Evolutionary conservation across 208 protist species (phyloP), one percentile per base, ranked within the genome.

Genomic region (Leishmania tropica): DNA sequence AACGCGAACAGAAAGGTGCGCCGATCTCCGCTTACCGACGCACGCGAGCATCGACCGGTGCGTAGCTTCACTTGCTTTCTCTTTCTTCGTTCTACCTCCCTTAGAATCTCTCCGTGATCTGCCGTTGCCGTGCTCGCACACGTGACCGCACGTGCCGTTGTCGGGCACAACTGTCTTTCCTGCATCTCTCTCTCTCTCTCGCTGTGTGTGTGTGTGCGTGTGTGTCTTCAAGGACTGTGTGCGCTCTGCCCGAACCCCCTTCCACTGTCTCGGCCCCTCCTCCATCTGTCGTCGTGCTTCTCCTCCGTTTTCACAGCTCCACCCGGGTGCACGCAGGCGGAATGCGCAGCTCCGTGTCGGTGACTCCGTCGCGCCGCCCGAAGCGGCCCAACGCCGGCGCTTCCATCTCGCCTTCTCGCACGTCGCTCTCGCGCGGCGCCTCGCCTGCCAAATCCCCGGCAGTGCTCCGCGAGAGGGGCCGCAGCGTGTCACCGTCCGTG

Each of bases 401-500:
- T 0, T 73, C 76, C 31, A 4, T 73, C n/a, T 80, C 76, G 11
- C 76, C 76, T 31, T 68, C 76, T n/a, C 76, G 62, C 37, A 15
- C 62, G 28, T 35, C 76, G 17, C 40, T 37, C 51, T 68, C 60
- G 13, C 76, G 60, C 15, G 76, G 76, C 21, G 62, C 62, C 24
- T 79, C 75, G 53, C 75, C 75, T 67, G 75, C 53, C 42, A 51
- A 28, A 42, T 5, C 42, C 17, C 0, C 8, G 40, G 40, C 42
- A 7, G 68, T 28, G 24, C 37, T 53, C 21, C 2, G 28, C 76
- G 76, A 56, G 31, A 24, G 76, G 15, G 56, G 42, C 1, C 42
- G 64, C 56, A 80, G 76, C 64, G 47, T 21, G 17, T 80, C 76
- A 47, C 76, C 76, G 62, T 68, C 76, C 4, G n/a, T 47, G 19